Evolutionary conservation across 495 filamentous ascomycete species (phyloP).

Genomic region (Aspergillus saccharolyticus): DNA sequence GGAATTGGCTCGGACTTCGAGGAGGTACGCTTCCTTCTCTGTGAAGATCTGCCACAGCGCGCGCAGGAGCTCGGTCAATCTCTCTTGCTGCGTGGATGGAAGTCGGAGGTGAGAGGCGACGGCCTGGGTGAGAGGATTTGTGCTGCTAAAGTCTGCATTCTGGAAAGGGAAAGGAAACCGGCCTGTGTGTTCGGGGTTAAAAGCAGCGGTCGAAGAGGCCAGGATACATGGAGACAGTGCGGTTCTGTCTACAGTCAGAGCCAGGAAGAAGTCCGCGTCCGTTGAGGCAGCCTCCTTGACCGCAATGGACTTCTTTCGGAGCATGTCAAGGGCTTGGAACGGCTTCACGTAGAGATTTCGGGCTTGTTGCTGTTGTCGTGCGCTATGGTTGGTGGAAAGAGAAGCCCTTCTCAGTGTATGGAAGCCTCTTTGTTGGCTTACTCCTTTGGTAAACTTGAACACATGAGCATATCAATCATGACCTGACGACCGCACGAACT

Average conservation of each 20-base stretch:
- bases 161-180: constrained; percentile 62
- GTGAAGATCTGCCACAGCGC: constrained; percentile 57
- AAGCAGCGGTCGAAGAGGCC: constrained; percentile 48
- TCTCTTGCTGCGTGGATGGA: constrained; percentile 31
- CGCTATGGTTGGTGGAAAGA: constrained; percentile 1
- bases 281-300: constrained; percentile 35
- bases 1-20: constrained; percentile 45
- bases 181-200: constrained; percentile 32
- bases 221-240: constrained; percentile 61
- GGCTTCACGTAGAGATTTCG: constrained; percentile 57
- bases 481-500: constrained; percentile 6
- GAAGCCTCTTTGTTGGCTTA: constrained; percentile 42
- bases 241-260: constrained; percentile 62
- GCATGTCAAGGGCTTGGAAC: constrained; percentile 53
- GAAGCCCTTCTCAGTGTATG: constrained; percentile 45
- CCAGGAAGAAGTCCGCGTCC: constrained; percentile 46
- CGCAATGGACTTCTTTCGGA: constrained; percentile 48
- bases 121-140: constrained; percentile 27
- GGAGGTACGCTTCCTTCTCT: constrained; percentile 61
- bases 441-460: constrained; percentile 16
- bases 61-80: constrained; percentile 48
- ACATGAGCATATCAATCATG: constrained; percentile 12
- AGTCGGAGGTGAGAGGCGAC: constrained; percentile 51
- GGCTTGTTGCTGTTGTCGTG: constrained; percentile 29
- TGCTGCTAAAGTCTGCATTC: constrained; percentile 25